Percentiles rank a stretch among this genome's conserved stretches.
phyloP scores from a whole-genome alignment of 495 filamentous ascomycete species.

The Penicillium bovifimosum region DNA sequence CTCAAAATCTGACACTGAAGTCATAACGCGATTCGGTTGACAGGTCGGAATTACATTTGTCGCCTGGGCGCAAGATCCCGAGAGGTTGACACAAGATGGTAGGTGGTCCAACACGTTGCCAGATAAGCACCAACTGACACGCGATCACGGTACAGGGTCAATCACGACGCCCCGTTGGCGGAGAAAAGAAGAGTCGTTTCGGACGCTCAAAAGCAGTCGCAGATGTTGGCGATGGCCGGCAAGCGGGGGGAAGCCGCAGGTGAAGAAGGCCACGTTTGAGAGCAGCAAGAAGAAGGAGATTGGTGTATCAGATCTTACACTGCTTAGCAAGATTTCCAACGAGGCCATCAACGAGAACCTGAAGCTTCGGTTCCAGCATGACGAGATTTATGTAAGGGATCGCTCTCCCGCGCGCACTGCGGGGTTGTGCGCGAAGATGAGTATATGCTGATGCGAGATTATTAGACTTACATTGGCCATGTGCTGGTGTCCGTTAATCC shows the following conservation, averaged over 20 bases:
- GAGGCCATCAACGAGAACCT: conserved; percentile 99
- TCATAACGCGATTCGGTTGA: conserved; percentile 16
- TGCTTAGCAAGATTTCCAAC: conserved; percentile 97
- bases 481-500: conserved; percentile 99
- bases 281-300: conserved; percentile 98
- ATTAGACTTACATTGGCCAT: conserved; percentile 96
- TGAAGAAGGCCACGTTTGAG: conserved; percentile 94
- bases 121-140: conserved; percentile 13
- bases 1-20: background rate
- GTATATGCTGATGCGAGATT: conserved; percentile 23
- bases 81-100: conserved; percentile 35
- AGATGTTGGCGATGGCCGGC: conserved; percentile 43
- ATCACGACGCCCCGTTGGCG: conserved; percentile 44
- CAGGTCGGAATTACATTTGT: conserved; percentile 27
- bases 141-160: conserved; percentile 33
- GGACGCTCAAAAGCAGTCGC: conserved; percentile 43
- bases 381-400: conserved; percentile 82
- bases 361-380: conserved; percentile 93
- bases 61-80: conserved; percentile 29
- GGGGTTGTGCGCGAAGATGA: conserved; percentile 19
- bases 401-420: conserved; percentile 9
- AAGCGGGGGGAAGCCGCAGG: conserved; percentile 52
- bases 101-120: conserved; percentile 11
- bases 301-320: conserved; percentile 93
- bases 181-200: conserved; percentile 47